Percentiles rank a stretch among this genome's conserved stretches.
Conservation (phyloP, 352 stramenopile genomes). For the Phytopythium montanum region DNA sequence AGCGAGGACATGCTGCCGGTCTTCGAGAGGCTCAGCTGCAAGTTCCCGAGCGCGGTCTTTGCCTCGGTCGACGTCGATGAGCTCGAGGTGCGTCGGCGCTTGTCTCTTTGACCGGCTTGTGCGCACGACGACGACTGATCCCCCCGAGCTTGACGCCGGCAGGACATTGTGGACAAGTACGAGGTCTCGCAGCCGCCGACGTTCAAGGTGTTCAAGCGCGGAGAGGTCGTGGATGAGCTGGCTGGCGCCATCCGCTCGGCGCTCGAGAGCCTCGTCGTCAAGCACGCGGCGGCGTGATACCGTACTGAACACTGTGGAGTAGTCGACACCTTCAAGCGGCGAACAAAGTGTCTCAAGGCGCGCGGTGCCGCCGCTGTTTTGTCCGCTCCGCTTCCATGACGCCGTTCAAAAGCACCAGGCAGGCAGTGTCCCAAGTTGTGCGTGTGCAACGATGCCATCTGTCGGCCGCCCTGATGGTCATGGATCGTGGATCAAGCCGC, state of each 20-base stretch:
- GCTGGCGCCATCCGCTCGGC: constrained; percentile 65
- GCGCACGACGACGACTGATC: background rate
- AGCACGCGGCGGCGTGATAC: constrained; percentile 19
- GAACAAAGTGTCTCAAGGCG: constrained; percentile 3
- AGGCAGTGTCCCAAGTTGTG: too few relatives aligned
- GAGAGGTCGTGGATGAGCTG: constrained; percentile 87
- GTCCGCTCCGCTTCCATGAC: background rate
- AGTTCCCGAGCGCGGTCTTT: constrained; percentile 52
- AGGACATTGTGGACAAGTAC: constrained; percentile 60
- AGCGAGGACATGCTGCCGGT: constrained; percentile 76
- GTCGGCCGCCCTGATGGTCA: too few relatives aligned
- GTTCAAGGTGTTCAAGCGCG: constrained; percentile 92
- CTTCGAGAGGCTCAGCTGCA: constrained; percentile 65
- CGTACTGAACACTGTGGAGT: background rate
- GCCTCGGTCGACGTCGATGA: constrained; percentile 81
- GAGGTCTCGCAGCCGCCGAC: constrained; percentile 88
- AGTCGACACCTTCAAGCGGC: too few relatives aligned
- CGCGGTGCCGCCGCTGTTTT: constrained; percentile 2
- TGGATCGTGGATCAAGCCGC: too few relatives aligned
- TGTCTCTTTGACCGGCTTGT: background rate
- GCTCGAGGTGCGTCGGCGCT: constrained; percentile 27
- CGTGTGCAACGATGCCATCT: too few relatives aligned
- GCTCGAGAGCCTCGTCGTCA: constrained; percentile 51
- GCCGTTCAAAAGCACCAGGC: too few relatives aligned
- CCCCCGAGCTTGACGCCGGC: background rate